Percentiles rank a stretch among this genome's conserved stretches.
phyloP scores from a whole-genome alignment of 768 basidiomycete species.

The Psilocybe subaeruginosa region DNA sequence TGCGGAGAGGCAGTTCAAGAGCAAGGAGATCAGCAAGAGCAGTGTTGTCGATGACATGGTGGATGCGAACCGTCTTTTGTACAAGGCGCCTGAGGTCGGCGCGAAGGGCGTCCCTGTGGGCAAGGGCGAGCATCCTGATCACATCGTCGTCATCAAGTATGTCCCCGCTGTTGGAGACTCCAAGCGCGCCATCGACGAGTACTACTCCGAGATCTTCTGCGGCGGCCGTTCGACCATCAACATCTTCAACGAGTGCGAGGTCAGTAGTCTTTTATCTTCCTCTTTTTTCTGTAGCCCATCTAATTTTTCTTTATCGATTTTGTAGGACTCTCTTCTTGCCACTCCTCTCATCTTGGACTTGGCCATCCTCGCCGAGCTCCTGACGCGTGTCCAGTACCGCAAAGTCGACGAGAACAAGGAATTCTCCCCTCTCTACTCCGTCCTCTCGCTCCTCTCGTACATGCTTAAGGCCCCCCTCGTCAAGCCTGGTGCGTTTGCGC shows the following conservation, averaged over 20 bases:
- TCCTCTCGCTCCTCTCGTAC: conserved; percentile 91
- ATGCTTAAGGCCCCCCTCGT: conserved; percentile 99
- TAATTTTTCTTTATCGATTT: conserved; percentile 12
- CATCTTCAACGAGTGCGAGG: conserved; percentile 98
- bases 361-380: conserved; percentile 88
- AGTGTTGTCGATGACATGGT: conserved; percentile 99
- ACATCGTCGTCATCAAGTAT: conserved; percentile 96
- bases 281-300: not conserved
- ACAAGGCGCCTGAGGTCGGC: conserved; percentile 74
- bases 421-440: conserved; percentile 85
- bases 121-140: conserved; percentile 98
- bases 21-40: conserved; percentile 98
- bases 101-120: conserved; percentile 51
- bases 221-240: conserved; percentile 94
- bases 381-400: conserved; percentile 93
- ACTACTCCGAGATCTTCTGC: conserved; percentile 97
- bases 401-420: conserved; percentile 52
- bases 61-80: conserved; percentile 83
- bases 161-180: conserved; percentile 96
- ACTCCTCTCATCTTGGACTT: conserved; percentile 96
- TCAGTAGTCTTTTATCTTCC: conserved; percentile 29
- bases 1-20: conserved; percentile 92
- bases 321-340: conserved; percentile 89
- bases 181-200: conserved; percentile 99
- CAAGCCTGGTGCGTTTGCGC: conserved; percentile 67